Base-by-base conservation (phyloP, 352 stramenopile genomes). In the Phytopythium oedochilum region DNA sequence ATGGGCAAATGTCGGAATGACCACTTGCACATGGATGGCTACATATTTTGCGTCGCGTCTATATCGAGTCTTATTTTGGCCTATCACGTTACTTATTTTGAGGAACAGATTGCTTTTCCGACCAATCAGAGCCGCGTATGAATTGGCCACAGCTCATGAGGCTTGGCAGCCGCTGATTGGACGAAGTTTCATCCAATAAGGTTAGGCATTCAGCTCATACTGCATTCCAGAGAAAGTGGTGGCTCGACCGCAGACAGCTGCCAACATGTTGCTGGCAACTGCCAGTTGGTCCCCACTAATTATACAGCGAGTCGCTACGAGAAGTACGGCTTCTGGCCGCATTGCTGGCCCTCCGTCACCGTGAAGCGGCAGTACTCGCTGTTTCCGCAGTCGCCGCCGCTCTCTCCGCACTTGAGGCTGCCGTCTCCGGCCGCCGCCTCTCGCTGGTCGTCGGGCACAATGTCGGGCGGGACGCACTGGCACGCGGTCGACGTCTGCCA, bases 311-410 rank as follows among this genome's bases (percentile, higher is more conserved):
- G n/a, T n/a, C 12, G 25, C 66, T 18, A 76, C 40, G 48, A 55
- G 50, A 53, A 73, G 42, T 75, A 79, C n/a, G 72, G 70, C 62
- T 76, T 83, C 44, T 61, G 56, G 22, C 70, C 63, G 34, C 73
- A 83, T 22, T 68, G 43, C 22, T 64, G 55, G 18, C 61, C 64
- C 38, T 64, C 70, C 12, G 44, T 35, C 48, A 61, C 43, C n/a
- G 69, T 51, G 59, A 61, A 78, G 60, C 71, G 67, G 64, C 73
- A 83, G 56, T 83, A 83, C 52, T 74, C 60, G 56, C 58, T 56
- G 11, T 60, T 42, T 3, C 32, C 36, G 28, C 72, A 83, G 34
- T 49, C 25, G 3, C 42, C 66, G 18, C 10, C 51, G n/a, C 57
- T 60, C 3, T 43, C 47, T 0, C 55, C 61, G 40, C 69, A 76